These are phyloP conservation scores for Euphorbia lathyris DNA, from an alignment of 345 rosid species.

Conservation along the genomic window DNA sequence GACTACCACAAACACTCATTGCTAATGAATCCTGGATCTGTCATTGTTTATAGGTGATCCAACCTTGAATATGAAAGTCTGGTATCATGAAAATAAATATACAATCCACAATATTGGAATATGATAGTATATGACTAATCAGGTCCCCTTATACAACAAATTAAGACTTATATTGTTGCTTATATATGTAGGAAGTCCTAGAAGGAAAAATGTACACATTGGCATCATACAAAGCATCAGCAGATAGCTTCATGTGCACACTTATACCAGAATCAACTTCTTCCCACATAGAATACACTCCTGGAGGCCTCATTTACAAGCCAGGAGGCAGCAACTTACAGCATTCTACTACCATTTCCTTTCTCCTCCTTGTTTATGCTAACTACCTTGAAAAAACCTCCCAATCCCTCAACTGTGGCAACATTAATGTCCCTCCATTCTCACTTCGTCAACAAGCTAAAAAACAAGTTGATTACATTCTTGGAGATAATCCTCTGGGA, in stretches of 20 bases:
- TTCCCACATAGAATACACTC: slow-evolving; percentile 64
- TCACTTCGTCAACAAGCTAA: slow-evolving; percentile 76
- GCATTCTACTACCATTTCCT: slow-evolving; percentile 83
- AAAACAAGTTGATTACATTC: slow-evolving; percentile 79
- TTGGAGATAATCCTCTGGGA: slow-evolving; percentile 87
- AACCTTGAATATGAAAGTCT: too few relatives aligned
- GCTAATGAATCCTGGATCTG: too few relatives aligned
- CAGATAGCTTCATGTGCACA: slow-evolving; percentile 96
- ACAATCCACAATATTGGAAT: too few relatives aligned
- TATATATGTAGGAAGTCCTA: slow-evolving; percentile 51
- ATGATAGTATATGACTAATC: too few relatives aligned
- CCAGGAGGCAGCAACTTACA: slow-evolving; percentile 97
- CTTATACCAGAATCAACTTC: slow-evolving; percentile 70
- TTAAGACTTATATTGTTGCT: neutral
- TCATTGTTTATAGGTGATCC: too few relatives aligned
- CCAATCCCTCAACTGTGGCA: slow-evolving; percentile 65
- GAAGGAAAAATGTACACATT: slow-evolving; percentile 58
- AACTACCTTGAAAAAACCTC: slow-evolving; percentile 63
- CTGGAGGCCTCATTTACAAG: slow-evolving; percentile 91
- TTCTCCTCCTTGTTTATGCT: slow-evolving; percentile 82
- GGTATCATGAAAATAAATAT: too few relatives aligned
- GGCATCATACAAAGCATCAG: slow-evolving; percentile 78
- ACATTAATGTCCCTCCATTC: slow-evolving; percentile 39
- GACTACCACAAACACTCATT: too few relatives aligned
- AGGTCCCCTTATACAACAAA: too few relatives aligned